Percentiles rank a stretch among this genome's conserved stretches.
phyloP scores from a whole-genome alignment of 2,329 filamentous ascomycete genomes.

The Aspergillus fijiensis region DNA sequence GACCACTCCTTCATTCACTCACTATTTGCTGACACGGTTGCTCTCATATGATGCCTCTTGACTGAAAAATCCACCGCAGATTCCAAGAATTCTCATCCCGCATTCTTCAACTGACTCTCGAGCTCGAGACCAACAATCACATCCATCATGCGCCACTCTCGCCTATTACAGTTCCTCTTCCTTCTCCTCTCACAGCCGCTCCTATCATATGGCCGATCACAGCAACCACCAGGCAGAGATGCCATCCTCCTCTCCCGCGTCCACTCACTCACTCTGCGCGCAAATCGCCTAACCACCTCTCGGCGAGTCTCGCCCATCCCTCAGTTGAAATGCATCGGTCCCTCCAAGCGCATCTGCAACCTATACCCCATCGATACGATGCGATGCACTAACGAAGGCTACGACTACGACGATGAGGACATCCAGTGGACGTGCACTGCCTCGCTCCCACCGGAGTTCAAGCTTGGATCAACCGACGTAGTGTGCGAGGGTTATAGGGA shows the following conservation, averaged over 20 bases:
- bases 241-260: conserved; percentile 66
- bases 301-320: conserved; percentile 75
- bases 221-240: conserved; percentile 40
- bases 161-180: conserved; percentile 17
- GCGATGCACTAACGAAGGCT: conserved; percentile 85
- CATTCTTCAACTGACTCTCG: background rate
- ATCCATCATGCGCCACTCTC: conserved; percentile 22
- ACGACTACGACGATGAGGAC: conserved; percentile 74
- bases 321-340: conserved; percentile 74
- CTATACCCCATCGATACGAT: conserved; percentile 76
- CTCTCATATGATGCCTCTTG: background rate
- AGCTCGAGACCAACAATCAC: background rate
- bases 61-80: background rate
- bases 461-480: conserved; percentile 83
- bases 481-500: conserved; percentile 84
- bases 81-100: background rate
- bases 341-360: conserved; percentile 59
- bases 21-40: background rate
- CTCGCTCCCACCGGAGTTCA: conserved; percentile 61
- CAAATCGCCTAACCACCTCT: conserved; percentile 66
- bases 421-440: conserved; percentile 90
- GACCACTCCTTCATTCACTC: background rate
- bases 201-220: conserved; percentile 25
- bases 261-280: conserved; percentile 73
- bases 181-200: conserved; percentile 18